Conservation (phyloP, 495 filamentous ascomycete genomes). For the Melanomma pulvis-pyrius region DNA sequence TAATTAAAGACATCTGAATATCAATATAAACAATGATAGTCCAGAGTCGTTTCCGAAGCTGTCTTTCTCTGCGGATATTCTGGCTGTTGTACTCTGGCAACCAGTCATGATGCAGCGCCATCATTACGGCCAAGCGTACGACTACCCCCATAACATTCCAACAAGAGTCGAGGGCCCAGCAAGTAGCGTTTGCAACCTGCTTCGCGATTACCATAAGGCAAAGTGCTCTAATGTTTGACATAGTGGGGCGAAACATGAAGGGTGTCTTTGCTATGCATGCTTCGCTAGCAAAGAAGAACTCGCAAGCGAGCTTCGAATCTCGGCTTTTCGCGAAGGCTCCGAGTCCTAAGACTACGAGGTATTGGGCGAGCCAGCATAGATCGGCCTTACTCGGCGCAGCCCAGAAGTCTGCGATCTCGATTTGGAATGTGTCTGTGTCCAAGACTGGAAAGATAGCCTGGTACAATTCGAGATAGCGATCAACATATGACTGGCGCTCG, state of each 20-base stretch:
- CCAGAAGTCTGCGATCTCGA: background rate
- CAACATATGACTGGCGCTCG: slow-evolving; percentile 1
- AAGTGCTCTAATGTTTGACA: slow-evolving; percentile 1
- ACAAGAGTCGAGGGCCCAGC: slow-evolving; percentile 18
- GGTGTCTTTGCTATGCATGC: slow-evolving; percentile 20
- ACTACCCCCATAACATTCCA: slow-evolving; percentile 10
- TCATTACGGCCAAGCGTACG: slow-evolving; percentile 11
- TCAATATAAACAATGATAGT: slow-evolving; percentile 15
- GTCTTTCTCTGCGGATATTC: background rate
- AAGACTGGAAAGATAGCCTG: slow-evolving; percentile 7
- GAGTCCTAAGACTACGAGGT: slow-evolving; percentile 11
- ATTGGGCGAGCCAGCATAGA: slow-evolving; percentile 8
- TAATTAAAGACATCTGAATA: slow-evolving; percentile 13
- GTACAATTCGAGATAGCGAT: slow-evolving; percentile 3
- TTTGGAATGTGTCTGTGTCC: background rate
- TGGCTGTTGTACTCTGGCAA: background rate
- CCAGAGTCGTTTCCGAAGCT: slow-evolving; percentile 3
- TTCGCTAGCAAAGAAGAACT: slow-evolving; percentile 16
- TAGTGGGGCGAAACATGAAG: slow-evolving; percentile 12
- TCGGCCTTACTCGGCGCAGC: background rate
- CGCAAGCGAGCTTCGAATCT: background rate
- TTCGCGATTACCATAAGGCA: slow-evolving; percentile 15
- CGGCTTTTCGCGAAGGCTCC: background rate
- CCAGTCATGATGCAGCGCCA: slow-evolving; percentile 1
- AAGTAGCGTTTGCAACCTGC: slow-evolving; percentile 22